Conservation (phyloP, 495 filamentous ascomycete genomes). For the Xylaria palmicola region DNA sequence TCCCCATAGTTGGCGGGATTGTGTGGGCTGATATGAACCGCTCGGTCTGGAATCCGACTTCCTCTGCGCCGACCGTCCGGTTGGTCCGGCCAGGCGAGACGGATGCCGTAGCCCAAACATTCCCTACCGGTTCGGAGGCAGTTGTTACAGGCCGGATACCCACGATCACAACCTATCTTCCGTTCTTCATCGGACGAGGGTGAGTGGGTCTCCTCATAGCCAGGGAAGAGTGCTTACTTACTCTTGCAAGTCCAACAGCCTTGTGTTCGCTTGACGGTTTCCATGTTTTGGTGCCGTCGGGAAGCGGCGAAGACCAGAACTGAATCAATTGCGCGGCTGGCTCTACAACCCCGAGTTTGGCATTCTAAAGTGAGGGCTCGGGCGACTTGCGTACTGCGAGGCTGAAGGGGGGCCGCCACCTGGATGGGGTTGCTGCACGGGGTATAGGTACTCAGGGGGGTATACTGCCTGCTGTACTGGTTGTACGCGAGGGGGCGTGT, state of each 20-base stretch:
- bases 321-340: slow-evolving; percentile 3
- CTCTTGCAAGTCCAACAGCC: slow-evolving; percentile 41
- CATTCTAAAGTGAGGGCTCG: slow-evolving; percentile 28
- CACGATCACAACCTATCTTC: slow-evolving; percentile 42
- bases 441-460: slow-evolving; percentile 19
- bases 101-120: slow-evolving; percentile 40
- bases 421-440: slow-evolving; percentile 23
- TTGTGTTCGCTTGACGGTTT: slow-evolving; percentile 33
- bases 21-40: slow-evolving; percentile 28
- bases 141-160: slow-evolving; percentile 38
- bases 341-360: slow-evolving; percentile 28
- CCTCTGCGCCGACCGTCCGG: slow-evolving; percentile 35
- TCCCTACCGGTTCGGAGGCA: slow-evolving; percentile 36
- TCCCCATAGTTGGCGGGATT: slow-evolving; percentile 27
- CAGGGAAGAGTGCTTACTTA: slow-evolving; percentile 21
- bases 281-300: slow-evolving; percentile 23
- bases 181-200: slow-evolving; percentile 22
- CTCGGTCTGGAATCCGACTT: slow-evolving; percentile 26
- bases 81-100: slow-evolving; percentile 38
- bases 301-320: slow-evolving; percentile 12
- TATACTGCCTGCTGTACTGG: slow-evolving; percentile 19
- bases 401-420: slow-evolving; percentile 25
- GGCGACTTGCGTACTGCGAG: slow-evolving; percentile 27
- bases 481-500: neutral
- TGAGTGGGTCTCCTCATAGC: slow-evolving; percentile 9